phyloP scores from a whole-genome alignment of 371 early-diverging fungal genomes.

The Coemansia sp. region DNA sequence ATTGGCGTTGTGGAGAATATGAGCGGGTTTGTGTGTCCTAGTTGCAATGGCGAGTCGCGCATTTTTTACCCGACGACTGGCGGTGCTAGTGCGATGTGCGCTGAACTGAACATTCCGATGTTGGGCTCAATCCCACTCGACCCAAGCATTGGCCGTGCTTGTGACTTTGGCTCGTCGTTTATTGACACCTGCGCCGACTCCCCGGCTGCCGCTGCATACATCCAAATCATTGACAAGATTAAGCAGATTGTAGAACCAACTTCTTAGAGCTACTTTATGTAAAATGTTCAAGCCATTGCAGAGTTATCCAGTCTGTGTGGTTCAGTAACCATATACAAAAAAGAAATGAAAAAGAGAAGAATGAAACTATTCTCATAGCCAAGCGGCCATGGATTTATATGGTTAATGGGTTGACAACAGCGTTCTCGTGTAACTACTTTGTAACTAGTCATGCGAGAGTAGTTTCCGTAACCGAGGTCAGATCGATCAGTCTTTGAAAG shows the following conservation, averaged over 20 bases:
- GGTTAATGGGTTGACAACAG: too few species aligned
- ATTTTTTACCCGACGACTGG: conserved; percentile 94
- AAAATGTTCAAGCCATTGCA: not conserved
- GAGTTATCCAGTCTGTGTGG: too few species aligned
- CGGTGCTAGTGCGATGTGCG: conserved; percentile 79
- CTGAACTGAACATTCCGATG: conserved; percentile 70
- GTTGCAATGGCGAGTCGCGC: conserved; percentile 72
- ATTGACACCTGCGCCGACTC: conserved; percentile 84
- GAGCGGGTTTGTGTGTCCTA: conserved; percentile 95
- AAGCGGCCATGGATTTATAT: too few species aligned
- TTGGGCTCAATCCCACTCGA: conserved; percentile 91
- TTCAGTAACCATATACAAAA: too few species aligned
- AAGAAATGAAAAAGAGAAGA: too few species aligned
- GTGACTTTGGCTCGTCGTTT: conserved; percentile 86
- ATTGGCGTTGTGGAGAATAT: conserved; percentile 99
- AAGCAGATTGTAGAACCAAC: conserved; percentile 3
- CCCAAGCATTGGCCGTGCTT: conserved; percentile 83
- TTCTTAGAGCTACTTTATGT: not conserved
- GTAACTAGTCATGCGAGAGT: too few species aligned
- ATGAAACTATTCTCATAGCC: too few species aligned
- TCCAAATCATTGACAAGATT: conserved; percentile 60
- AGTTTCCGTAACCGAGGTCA: too few species aligned
- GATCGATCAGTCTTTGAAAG: too few species aligned
- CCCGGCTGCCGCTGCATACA: conserved; percentile 78
- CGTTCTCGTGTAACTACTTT: too few species aligned